Evolutionary conservation across 768 basidiomycete species (phyloP), one percentile per base, ranked within the genome.

Genomic region (Calvatia gigantea): DNA sequence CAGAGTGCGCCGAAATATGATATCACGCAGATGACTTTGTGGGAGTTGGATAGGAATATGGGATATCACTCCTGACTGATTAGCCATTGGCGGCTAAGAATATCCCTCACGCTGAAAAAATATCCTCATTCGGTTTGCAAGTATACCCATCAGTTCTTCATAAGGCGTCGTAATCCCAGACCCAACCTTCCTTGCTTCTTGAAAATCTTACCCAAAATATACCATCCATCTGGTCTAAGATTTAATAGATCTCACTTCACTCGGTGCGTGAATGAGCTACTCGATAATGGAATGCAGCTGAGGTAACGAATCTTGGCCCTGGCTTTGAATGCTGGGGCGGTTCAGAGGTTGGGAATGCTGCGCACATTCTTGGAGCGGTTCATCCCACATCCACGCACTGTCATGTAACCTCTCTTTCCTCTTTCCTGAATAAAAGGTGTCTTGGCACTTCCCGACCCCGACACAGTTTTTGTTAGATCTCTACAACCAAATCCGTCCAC

Each of bases 141-240:
- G 12, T 12, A 17, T 9, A 12, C 31, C 12, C 21, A 21, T 31
- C 32, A 43, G 41, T 21, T 11, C 15, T 39, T 33, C 41, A 31
- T 32, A 27, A 14, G n/a, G 17, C 52, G 29, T 39, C 44, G 32
- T n/a, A 17, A 8, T 45, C 38, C 37, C 44, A 35, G 53, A 3
- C 39, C 38, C 28, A 17, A 17, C 17, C 7, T 7, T 6, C 19
- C 31, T 42, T 28, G 39, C 12, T 45, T 47, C 31, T 45, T 54
- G 44, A 44, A 46, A 38, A 54, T 39, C 53, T 19, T 28, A 17
- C 37, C 39, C 53, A 28, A 38, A 54, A 28, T 45, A 29, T 39
- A 37, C 33, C 31, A 19, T 14, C 35, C 27, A 54, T 42, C 21
- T 46, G 44, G 44, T 3, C 29, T 46, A 12, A 28, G 29, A 25